phyloP scores from a whole-genome alignment of 164 flowering plant genomes.

The Kalanchoe fedtschenkoi region DNA sequence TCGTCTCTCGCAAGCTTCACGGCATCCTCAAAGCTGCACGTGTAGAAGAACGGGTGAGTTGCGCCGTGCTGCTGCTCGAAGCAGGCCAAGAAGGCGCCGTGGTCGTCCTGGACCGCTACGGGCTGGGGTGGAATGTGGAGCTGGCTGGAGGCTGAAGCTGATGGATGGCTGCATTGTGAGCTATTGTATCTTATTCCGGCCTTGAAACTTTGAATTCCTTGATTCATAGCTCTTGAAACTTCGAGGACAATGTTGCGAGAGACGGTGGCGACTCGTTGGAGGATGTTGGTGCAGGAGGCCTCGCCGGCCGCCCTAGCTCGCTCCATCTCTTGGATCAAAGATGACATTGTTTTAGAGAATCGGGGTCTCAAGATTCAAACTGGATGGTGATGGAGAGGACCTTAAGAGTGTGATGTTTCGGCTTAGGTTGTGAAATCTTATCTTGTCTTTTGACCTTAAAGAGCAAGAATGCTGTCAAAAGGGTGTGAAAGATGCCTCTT shows the following conservation, averaged over 20 bases:
- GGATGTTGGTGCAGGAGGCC: constrained; percentile 25
- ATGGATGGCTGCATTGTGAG: background rate
- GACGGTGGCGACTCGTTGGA: constrained; percentile 45
- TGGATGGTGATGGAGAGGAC: too few relatives aligned
- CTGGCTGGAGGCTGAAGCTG: constrained; percentile 7
- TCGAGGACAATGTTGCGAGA: constrained; percentile 47
- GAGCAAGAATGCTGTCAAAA: background rate
- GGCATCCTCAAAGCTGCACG: constrained; percentile 41
- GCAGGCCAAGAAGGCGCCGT: constrained; percentile 36
- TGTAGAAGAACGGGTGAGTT: constrained; percentile 54
- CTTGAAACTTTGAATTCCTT: constrained; percentile 18
- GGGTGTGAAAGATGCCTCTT: constrained; percentile 3
- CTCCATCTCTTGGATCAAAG: background rate
- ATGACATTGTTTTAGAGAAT: background rate
- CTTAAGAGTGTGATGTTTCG: too few relatives aligned
- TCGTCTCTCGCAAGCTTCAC: constrained; percentile 50
- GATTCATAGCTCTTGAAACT: constrained; percentile 43
- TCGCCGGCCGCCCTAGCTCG: constrained; percentile 14
- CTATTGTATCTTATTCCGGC: background rate
- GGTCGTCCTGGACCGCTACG: constrained; percentile 20
- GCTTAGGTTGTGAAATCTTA: background rate
- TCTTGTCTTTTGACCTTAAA: constrained; percentile 2
- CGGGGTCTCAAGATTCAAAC: too few relatives aligned
- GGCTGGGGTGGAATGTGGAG: constrained; percentile 17
- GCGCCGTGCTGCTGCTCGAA: constrained; percentile 54